These are phyloP conservation scores for Globisporangium parvum DNA, from an alignment of 352 stramenopile species.

Conservation along the genomic window DNA sequence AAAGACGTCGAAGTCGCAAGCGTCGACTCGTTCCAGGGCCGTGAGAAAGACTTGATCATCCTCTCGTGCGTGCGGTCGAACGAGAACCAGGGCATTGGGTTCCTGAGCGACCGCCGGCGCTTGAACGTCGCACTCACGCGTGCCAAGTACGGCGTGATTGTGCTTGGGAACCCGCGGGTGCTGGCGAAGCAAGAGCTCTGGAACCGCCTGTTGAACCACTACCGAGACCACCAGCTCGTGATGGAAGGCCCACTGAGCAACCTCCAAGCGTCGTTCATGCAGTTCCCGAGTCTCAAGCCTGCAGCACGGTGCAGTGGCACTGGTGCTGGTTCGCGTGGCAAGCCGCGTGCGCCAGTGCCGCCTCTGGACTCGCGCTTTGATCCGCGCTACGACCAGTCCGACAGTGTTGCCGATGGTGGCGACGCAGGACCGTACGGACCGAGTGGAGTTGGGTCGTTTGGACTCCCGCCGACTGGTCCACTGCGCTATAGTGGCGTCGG, in stretches of 20 bases:
- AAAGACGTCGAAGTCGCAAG: slow-evolving; percentile 98
- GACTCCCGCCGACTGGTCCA: slow-evolving; percentile 33
- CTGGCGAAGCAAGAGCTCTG: slow-evolving; percentile 97
- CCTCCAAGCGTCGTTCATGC: slow-evolving; percentile 95
- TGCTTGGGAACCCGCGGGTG: slow-evolving; percentile 97
- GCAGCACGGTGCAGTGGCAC: slow-evolving; percentile 21
- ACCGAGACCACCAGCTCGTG: slow-evolving; percentile 93
- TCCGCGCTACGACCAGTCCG: slow-evolving; percentile 64
- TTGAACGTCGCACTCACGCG: slow-evolving; percentile 99
- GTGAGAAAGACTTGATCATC: slow-evolving; percentile 99
- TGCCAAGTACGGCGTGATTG: slow-evolving; percentile 97
- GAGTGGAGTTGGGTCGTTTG: slow-evolving; percentile 2
- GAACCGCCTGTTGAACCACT: slow-evolving; percentile 96
- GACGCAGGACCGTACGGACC: slow-evolving; percentile 10
- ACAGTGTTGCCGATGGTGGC: slow-evolving; percentile 1
- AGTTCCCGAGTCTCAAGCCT: slow-evolving; percentile 85
- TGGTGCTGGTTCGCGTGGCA: slow-evolving; percentile 27
- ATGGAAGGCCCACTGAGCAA: slow-evolving; percentile 97
- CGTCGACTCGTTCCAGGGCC: slow-evolving; percentile 99
- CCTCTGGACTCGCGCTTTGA: slow-evolving; percentile 84
- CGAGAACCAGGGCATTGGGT: slow-evolving; percentile 98
- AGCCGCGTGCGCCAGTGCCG: slow-evolving; percentile 48
- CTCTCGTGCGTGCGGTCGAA: slow-evolving; percentile 98
- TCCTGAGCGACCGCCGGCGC: slow-evolving; percentile 96
- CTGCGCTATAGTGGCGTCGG: slow-evolving; percentile 20